Conservation (phyloP, 2,329 filamentous ascomycete species). For the Alternaria conjuncta region DNA sequence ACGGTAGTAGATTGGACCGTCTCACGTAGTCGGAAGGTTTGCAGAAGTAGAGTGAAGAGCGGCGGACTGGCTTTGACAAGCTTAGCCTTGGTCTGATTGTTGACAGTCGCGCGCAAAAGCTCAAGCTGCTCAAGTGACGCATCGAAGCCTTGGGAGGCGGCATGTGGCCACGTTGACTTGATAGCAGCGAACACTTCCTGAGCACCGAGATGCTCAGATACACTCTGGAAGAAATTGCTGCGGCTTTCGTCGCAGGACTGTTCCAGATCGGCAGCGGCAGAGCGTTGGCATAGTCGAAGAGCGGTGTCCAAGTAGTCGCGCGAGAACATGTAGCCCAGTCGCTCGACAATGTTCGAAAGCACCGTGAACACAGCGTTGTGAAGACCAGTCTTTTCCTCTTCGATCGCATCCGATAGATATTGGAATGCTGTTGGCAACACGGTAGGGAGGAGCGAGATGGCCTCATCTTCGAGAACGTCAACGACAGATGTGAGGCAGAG, state of each 20-base stretch:
- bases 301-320: slow-evolving; percentile 74
- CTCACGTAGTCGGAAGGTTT: slow-evolving; percentile 69
- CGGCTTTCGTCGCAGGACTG: slow-evolving; percentile 70
- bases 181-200: slow-evolving; percentile 78
- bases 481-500: slow-evolving; percentile 88
- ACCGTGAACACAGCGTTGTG: slow-evolving; percentile 85
- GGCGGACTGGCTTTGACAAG: slow-evolving; percentile 76
- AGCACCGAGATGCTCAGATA: slow-evolving; percentile 78
- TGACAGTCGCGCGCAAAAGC: slow-evolving; percentile 73
- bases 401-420: slow-evolving; percentile 71
- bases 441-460: slow-evolving; percentile 80
- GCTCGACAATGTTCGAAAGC: slow-evolving; percentile 77
- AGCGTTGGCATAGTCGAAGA: slow-evolving; percentile 73
- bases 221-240: slow-evolving; percentile 71
- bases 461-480: slow-evolving; percentile 83
- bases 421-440: slow-evolving; percentile 74
- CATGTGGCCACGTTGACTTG: slow-evolving; percentile 72
- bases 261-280: slow-evolving; percentile 68
- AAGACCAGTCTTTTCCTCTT: slow-evolving; percentile 63
- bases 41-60: slow-evolving; percentile 68
- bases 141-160: slow-evolving; percentile 66
- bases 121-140: slow-evolving; percentile 69
- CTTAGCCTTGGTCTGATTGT: slow-evolving; percentile 76
- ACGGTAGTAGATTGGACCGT: slow-evolving; percentile 46
- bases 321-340: slow-evolving; percentile 89